Percentiles rank a stretch among this genome's conserved stretches.
These are phyloP conservation scores for Vigna angularis DNA, from an alignment of 306 rosid genomes.

Conservation along the genomic window DNA sequence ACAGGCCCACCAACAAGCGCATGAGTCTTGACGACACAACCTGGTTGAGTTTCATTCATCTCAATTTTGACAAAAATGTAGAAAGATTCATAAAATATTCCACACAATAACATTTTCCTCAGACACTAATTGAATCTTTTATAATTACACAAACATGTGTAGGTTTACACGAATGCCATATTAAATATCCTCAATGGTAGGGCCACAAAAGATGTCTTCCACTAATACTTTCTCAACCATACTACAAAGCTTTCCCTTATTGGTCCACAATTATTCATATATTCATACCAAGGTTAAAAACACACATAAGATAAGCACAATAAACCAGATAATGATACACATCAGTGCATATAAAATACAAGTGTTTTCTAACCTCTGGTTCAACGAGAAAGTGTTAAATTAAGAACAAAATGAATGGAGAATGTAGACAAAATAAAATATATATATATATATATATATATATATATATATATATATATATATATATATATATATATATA, in stretches of 20 bases:
- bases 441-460: too few relatives aligned
- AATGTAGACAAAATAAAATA: too few relatives aligned
- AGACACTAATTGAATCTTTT: constrained; percentile 25
- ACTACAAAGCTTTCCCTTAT: constrained; percentile 13
- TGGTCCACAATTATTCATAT: constrained; percentile 26
- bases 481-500: too few relatives aligned
- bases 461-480: too few relatives aligned
- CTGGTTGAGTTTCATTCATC: constrained; percentile 12
- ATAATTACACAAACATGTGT: constrained; percentile 16
- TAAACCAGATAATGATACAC: not conserved
- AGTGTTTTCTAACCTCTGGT: too few relatives aligned
- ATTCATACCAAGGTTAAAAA: constrained; percentile 11
- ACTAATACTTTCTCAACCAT: constrained; percentile 26
- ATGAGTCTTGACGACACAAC: not conserved
- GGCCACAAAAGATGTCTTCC: constrained; percentile 44
- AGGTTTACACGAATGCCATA: not conserved
- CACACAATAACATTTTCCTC: not conserved
- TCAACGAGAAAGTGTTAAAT: too few relatives aligned
- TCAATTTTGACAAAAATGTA: constrained; percentile 10
- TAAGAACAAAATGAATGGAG: not conserved
- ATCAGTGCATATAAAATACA: not conserved
- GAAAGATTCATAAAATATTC: constrained; percentile 12
- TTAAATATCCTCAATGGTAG: constrained; percentile 38
- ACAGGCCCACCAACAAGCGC: constrained; percentile 39
- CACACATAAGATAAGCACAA: constrained; percentile 5